These are phyloP conservation scores for Leccinum solheimii DNA, from an alignment of 1,284 basidiomycete species.

Conservation along the genomic window DNA sequence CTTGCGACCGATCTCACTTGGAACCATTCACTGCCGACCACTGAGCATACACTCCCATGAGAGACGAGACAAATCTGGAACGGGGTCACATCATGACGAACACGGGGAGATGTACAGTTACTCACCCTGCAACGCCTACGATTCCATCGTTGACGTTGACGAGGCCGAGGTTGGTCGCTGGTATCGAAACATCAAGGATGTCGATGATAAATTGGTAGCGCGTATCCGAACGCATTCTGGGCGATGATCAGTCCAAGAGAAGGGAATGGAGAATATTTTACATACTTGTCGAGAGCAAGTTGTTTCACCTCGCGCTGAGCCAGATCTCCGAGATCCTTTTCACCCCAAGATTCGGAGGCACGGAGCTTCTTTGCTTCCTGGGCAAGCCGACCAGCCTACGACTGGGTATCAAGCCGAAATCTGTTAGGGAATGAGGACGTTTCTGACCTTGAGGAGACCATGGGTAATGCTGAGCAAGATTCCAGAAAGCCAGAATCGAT, in stretches of 20 bases:
- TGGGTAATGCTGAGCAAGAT: conserved; percentile 77
- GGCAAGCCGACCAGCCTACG: conserved; percentile 58
- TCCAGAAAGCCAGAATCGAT: conserved; percentile 90
- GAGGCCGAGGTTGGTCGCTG: conserved; percentile 80
- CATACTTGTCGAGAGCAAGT: conserved; percentile 58
- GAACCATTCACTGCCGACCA: conserved; percentile 30
- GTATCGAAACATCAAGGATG: conserved; percentile 84
- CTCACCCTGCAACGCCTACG: conserved; percentile 82
- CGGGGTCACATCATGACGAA: conserved; percentile 3
- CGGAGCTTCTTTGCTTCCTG: conserved; percentile 58
- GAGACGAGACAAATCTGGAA: conserved; percentile 28
- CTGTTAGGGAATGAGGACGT: neutral
- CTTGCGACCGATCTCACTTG: conserved; percentile 20
- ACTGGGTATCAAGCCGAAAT: neutral
- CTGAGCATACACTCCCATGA: conserved; percentile 34
- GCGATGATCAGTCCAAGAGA: conserved; percentile 10
- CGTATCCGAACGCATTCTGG: conserved; percentile 63
- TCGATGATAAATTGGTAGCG: conserved; percentile 83
- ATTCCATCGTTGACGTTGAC: conserved; percentile 85
- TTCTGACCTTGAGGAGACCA: conserved; percentile 62
- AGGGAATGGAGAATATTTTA: conserved; percentile 7
- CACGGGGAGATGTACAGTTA: conserved; percentile 6
- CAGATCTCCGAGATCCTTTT: conserved; percentile 69
- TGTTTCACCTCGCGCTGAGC: conserved; percentile 65
- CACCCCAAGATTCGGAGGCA: conserved; percentile 44